These are phyloP conservation scores for Alternaria panax DNA, from an alignment of 2,329 filamentous ascomycete genomes.

Conservation along the genomic window DNA sequence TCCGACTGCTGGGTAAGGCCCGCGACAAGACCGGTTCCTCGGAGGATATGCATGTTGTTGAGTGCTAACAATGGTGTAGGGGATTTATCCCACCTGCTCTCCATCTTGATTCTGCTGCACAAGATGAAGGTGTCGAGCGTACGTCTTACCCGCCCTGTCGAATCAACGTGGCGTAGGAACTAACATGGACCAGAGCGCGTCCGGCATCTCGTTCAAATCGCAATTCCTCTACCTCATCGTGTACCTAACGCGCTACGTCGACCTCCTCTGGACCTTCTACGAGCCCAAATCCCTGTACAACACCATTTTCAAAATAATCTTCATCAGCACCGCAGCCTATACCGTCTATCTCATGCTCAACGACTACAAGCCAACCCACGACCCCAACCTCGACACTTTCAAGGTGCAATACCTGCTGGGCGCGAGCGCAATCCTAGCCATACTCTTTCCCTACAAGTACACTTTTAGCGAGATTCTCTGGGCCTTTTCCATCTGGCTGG, in stretches of 20 bases:
- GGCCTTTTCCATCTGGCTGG: constrained; percentile 98
- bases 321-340: constrained; percentile 88
- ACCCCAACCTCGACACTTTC: constrained; percentile 97
- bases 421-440: constrained; percentile 77
- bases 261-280: constrained; percentile 86
- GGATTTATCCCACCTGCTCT: constrained; percentile 94
- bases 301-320: constrained; percentile 93
- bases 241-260: constrained; percentile 89
- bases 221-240: constrained; percentile 94
- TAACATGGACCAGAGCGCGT: constrained; percentile 74
- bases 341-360: constrained; percentile 98
- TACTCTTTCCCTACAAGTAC: constrained; percentile 88
- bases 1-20: constrained; percentile 68
- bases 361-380: constrained; percentile 96
- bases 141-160: constrained; percentile 46
- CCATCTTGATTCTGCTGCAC: constrained; percentile 91
- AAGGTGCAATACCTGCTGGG: constrained; percentile 92
- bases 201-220: constrained; percentile 98
- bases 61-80: constrained; percentile 60
- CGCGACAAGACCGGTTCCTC: constrained; percentile 2
- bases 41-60: constrained; percentile 15
- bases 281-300: constrained; percentile 78
- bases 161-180: constrained; percentile 8
- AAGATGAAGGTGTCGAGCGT: constrained; percentile 94
- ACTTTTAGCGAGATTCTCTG: constrained; percentile 83